Conservation (phyloP, 371 early-diverging fungal species). For the Lichtheimia ornata region DNA sequence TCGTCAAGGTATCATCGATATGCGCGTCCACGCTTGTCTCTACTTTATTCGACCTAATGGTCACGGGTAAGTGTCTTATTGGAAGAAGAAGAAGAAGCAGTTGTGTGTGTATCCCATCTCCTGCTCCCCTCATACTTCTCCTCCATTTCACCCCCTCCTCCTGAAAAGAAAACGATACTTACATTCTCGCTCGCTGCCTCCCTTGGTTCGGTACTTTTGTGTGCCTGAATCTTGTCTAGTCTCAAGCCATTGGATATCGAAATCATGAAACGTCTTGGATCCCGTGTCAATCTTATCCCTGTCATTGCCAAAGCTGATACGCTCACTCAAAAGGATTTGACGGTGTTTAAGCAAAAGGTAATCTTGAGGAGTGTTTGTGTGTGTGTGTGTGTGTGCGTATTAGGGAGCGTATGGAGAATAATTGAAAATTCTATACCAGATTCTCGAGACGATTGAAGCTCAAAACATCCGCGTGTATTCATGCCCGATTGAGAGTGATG, state of each 20-base stretch:
- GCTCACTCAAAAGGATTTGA: slow-evolving; percentile 75
- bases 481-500: slow-evolving; percentile 81
- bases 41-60: slow-evolving; percentile 94
- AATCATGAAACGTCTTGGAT: slow-evolving; percentile 83
- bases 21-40: slow-evolving; percentile 88
- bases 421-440: slow-evolving; percentile 27
- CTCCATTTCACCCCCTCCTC: background rate
- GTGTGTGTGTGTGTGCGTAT: too few relatives aligned
- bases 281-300: slow-evolving; percentile 87
- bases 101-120: background rate
- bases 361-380: slow-evolving; percentile 2
- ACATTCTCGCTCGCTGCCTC: too few relatives aligned
- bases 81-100: background rate
- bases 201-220: too few relatives aligned
- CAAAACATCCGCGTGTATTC: slow-evolving; percentile 77
- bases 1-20: slow-evolving; percentile 64
- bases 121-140: too few relatives aligned
- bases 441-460: slow-evolving; percentile 71
- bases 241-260: slow-evolving; percentile 89
- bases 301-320: slow-evolving; percentile 71
- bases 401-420: background rate
- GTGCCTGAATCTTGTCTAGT: slow-evolving; percentile 36
- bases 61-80: slow-evolving; percentile 64
- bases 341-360: slow-evolving; percentile 73
- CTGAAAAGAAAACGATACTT: too few relatives aligned